Evolutionary conservation across 495 filamentous ascomycete genomes (phyloP), one percentile per base, ranked within the genome.

Genomic region (Penicillium simplicissimum): DNA sequence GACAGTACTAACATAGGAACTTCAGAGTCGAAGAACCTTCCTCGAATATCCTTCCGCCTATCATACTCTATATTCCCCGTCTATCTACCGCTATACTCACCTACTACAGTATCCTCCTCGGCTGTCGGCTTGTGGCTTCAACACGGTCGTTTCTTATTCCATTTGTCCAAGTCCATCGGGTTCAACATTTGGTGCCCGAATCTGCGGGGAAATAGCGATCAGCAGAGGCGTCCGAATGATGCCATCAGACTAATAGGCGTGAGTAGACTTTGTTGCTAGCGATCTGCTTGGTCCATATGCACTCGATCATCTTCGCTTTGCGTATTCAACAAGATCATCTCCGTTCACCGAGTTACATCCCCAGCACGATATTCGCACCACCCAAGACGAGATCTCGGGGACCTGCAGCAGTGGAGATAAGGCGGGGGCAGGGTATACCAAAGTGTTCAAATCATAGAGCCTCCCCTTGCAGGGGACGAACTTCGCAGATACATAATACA

Each of bases 131-230:
- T 48, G 11, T 19, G 19, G 42, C 4, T 4, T 58, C n/a, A 38
- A 19, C 34, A 59, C 25, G 14, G 52, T 64, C 53, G 43, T 23
- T 15, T 35, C 38, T 43, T 48, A 43, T 15, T 60, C 0, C 14
- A 23, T 9, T 25, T 45, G 10, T 25, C 23, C 45, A 49, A 37
- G 28, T 36, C 17, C 61, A 45, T 23, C 42, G 42, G 17, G 42
- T 45, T 19, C 42, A 45, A 45, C 11, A 45, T 45, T 43, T 35
- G 57, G 62, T 60, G 57, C 52, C 58, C 37, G 43, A 56, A 34
- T 61, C 42, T 67, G 64, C 62, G 67, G 67, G 69, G 69, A 48
- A 61, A 66, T 45, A 43, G 38, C 49, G 63, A 71, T 71, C 66
- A 64, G 59, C 61, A 42, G 67, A 57, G 60, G 31, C 48, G 40